Evolutionary conservation across 1,284 basidiomycete genomes (phyloP), one percentile per base, ranked within the genome.

Genomic region (Tetrapyrgos nigripes): DNA sequence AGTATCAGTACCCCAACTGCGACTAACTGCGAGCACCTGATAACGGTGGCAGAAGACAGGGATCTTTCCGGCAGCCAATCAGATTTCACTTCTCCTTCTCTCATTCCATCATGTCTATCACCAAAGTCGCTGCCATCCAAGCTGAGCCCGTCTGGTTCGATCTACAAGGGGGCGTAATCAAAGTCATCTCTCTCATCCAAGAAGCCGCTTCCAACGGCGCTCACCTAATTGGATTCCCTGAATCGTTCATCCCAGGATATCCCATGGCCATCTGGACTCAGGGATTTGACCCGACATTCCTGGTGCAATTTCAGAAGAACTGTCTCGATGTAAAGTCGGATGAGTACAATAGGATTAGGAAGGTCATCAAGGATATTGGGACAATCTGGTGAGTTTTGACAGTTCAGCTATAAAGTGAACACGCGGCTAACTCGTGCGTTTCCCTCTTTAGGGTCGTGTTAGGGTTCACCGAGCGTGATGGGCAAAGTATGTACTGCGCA

Each of bases 191-290:
- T 9, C 35, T 66, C 14, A 60, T 65, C 48, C 57, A 61, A 49
- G 61, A 64, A 53, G 65, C 65, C 4, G 59, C 65, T 4, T 37
- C 61, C 21, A 66, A 66, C 24, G 65, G 65, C 24, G 65, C 65
- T 14, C 54, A 63, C 52, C 62, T 66, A 37, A 35, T 66, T 29
- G 63, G 61, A 14, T 66, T 66, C 26, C 63, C 65, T 9, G 65
- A 66, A 54, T 61, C 63, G 1, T 66, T 62, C 48, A 66, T 66
- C 31, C 65, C 65, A n/a, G 65, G 64, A 21, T 66, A 65, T 49
- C 65, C 65, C 1, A 59, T 59, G 58, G 26, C 50, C 11, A 63
- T 66, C 17, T 66, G 59, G 61, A 48, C 59, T 3, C 55, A 60
- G 17, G 57, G 58, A 14, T 66, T 57, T 51, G 43, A 64, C 40